phyloP scores from a whole-genome alignment of 2,329 filamentous ascomycete species.

The Aureobasidium sp. region DNA sequence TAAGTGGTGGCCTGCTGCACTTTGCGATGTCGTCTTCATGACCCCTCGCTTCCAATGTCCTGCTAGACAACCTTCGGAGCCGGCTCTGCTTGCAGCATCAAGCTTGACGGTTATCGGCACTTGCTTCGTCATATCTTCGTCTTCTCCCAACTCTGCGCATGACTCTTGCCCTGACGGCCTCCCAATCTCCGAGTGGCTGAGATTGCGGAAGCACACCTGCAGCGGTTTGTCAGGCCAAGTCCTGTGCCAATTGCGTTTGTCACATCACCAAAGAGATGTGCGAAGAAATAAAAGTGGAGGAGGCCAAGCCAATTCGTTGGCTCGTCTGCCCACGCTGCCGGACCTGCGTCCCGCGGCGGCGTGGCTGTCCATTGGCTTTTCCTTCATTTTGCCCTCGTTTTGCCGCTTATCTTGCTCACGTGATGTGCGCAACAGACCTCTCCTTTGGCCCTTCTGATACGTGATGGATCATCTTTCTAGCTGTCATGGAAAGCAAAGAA shows the following conservation, averaged over 20 bases:
- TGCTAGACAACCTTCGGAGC: background rate
- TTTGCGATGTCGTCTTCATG: background rate
- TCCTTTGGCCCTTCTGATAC: background rate
- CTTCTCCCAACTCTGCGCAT: background rate
- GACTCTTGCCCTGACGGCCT: background rate
- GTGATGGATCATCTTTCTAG: background rate
- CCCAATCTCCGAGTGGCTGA: conserved; percentile 9
- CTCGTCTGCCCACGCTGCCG: background rate
- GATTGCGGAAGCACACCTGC: background rate
- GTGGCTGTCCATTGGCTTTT: background rate
- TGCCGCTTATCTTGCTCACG: background rate
- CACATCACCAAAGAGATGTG: background rate
- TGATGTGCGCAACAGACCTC: background rate
- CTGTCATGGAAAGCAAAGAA: background rate
- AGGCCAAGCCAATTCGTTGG: background rate
- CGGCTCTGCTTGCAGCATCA: background rate
- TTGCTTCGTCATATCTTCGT: background rate
- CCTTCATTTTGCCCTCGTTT: background rate
- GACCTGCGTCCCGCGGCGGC: background rate
- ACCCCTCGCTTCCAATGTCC: background rate
- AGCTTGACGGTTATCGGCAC: conserved; percentile 6
- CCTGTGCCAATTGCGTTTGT: conserved; percentile 1
- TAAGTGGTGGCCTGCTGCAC: background rate
- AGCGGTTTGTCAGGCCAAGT: conserved; percentile 9
- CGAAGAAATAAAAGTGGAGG: background rate